Evolutionary conservation across 495 filamentous ascomycete species (phyloP), one percentile per base, ranked within the genome.

Genomic region (Penicillium angulare): DNA sequence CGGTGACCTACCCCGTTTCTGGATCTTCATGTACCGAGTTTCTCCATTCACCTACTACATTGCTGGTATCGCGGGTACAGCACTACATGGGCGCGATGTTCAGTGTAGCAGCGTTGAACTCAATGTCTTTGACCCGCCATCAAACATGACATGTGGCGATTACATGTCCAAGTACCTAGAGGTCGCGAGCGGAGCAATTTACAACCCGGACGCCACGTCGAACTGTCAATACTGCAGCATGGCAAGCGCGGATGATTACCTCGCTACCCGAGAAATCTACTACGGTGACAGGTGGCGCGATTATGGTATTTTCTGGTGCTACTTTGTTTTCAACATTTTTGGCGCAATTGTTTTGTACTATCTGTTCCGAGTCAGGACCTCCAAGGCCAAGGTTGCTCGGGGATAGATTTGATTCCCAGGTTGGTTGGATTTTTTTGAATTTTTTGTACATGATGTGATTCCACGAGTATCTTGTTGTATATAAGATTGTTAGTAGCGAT

Each of bases 11-110:
- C 84, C 85, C 2, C 57, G 76, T 7, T 89, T 88, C 75, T 89
- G 86, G 86, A 85, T 85, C 49, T 89, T 88, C 75, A 85, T 88
- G 80, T 87, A 88, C 58, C 79, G 82, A 31, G 76, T 85, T 42
- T 84, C 79, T 10, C 85, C 86, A 4, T 81, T 88, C 40, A 85
- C 80, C 0, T 88, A 89, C 57, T 70, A 83, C 20, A 74, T 88
- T 15, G 68, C 67, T 29, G 79, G 78, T 21, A 79, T 86, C 64
- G 46, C 82, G 10, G 70, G 79, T 1, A 73, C 73, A 0, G 78
- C 68, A 0, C 67, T 88, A 4, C 81, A 79, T 44, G 81, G 82
- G 32, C 76, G 77, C 1, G 9, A 63, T 0, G 79, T 85, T 0
- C 21, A 59, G 0, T 89, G 86, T 64, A 69, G 77, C 23, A 23